Evolutionary conservation across 2,329 filamentous ascomycete species (phyloP).

Genomic region (Paraphaeosphaeria sporulosa): DNA sequence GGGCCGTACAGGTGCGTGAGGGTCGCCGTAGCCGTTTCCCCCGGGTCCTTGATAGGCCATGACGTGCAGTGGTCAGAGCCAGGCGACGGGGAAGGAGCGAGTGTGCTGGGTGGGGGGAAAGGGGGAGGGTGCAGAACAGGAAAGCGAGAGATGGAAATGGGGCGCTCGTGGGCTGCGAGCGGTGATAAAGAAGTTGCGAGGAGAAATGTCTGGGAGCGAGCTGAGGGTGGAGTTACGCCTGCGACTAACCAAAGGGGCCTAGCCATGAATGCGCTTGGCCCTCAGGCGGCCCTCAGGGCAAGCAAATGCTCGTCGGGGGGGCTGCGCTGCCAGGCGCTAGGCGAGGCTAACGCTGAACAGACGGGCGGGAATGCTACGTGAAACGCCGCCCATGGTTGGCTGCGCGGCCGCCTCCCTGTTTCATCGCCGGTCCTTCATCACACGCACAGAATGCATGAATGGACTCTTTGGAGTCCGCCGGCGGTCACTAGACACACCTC

Average conservation of each 20-base stretch:
- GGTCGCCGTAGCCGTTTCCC: constrained; percentile 43
- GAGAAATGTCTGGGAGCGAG: constrained; percentile 29
- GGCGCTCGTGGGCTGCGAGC: constrained; percentile 17
- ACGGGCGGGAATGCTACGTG: constrained; percentile 22
- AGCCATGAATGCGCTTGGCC: constrained; percentile 9
- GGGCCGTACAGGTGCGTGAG: constrained; percentile 43
- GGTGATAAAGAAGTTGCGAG: constrained; percentile 29
- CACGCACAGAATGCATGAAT: neutral
- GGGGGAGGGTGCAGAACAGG: constrained; percentile 22
- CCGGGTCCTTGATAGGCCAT: constrained; percentile 49
- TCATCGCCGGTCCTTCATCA: constrained; percentile 30
- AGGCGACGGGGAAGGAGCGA: constrained; percentile 32
- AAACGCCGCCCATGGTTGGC: constrained; percentile 28
- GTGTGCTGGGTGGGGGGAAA: constrained; percentile 23
- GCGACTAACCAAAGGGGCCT: constrained; percentile 19
- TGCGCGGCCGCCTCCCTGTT: constrained; percentile 29
- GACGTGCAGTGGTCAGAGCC: constrained; percentile 29
- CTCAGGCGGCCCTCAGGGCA: constrained; percentile 15
- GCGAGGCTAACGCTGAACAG: constrained; percentile 9
- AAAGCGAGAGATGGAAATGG: constrained; percentile 18
- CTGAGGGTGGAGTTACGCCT: constrained; percentile 25
- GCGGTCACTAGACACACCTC: neutral
- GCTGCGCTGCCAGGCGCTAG: constrained; percentile 1
- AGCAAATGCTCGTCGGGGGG: neutral
- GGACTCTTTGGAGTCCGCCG: neutral